Base-by-base conservation (phyloP, 2,329 filamentous ascomycete species). In the Ophiocordyceps sinensis region DNA sequence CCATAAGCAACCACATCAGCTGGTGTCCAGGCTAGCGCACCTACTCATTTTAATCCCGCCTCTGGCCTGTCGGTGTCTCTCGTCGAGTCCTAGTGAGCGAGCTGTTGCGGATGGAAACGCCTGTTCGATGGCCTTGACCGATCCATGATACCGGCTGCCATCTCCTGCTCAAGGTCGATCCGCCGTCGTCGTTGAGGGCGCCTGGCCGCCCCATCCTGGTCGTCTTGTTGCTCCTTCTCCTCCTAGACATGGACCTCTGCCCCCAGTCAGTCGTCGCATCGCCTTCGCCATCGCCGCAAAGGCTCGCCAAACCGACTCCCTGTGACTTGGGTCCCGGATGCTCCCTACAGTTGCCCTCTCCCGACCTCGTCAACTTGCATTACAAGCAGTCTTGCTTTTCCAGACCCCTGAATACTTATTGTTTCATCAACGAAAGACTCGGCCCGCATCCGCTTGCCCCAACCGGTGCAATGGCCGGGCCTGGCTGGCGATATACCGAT, bases 181-280 rank as follows among this genome's bases (percentile, higher is more conserved):
- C 39, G 19, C 34, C 34, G 34, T 41, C 23, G 36, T 36, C 26
- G 26, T 26, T n/a, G 28, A 26, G 32, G 13, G 15, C 10, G 23
- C n/a, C 8, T 6, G 19, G 32, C 32, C 15, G 32, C 32, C 5
- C n/a, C 17, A 35, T 31, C 32, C 32, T 10, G 3, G 9, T 17
- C 14, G 14, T n/a, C 32, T 10, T n/a, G 14, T 15, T 14, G 17
- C 15, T 14, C 17, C 5, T 6, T 35, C 17, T 15, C 19, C 15
- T 19, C 54, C 51, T 36, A 17, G 53, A 53, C 57, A 72, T 72
- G 68, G 67, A 70, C 55, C 59, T 65, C 49, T 66, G 66, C 56
- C 68, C 68, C 49, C 67, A 65, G 41, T 61, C 66, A 37, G 58
- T 69, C 43, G 66, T 61, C 44, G 53, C 49, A 37, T 56, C 68